Conservation (phyloP, 805 yeast genomes). For the Vanderwaltozyma polyspora region DNA sequence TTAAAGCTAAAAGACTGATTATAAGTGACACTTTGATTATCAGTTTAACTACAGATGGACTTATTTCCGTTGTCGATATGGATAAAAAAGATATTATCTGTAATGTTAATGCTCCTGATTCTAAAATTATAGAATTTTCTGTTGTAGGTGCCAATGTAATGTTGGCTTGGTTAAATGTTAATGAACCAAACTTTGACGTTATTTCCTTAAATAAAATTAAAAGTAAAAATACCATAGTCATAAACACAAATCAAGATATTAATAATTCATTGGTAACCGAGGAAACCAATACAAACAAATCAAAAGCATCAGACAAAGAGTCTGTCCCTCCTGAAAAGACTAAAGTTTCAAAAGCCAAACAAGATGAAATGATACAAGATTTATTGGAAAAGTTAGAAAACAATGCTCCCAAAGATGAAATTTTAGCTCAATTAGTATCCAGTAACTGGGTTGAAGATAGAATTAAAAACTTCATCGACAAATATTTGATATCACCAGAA, state of each 20-base stretch:
- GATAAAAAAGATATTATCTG: conserved; percentile 28
- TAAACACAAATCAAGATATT: conserved; percentile 14
- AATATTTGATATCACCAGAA: conserved; percentile 30
- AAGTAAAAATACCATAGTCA: conserved; percentile 17
- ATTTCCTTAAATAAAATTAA: conserved; percentile 15
- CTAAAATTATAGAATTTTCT: conserved; percentile 20
- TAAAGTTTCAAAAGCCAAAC: conserved; percentile 18
- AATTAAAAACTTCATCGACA: conserved; percentile 24
- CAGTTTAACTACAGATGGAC: conserved; percentile 14
- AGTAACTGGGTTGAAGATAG: conserved; percentile 21
- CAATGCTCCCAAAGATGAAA: conserved; percentile 6
- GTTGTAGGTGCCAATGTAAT: conserved; percentile 12
- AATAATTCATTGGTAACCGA: conserved; percentile 9
- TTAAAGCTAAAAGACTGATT: conserved; percentile 13
- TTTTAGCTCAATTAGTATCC: conserved; percentile 16
- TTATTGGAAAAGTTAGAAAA: conserved; percentile 18
- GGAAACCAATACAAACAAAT: not conserved
- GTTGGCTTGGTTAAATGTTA: conserved; percentile 29
- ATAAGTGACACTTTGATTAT: conserved; percentile 12
- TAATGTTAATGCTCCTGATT: conserved; percentile 16
- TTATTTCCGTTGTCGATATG: conserved; percentile 20
- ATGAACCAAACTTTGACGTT: conserved; percentile 30
- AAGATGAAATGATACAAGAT: conserved; percentile 17
- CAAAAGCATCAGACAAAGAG: conserved; percentile 4
- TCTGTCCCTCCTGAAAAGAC: conserved; percentile 10